phyloP scores from a whole-genome alignment of 2,329 filamentous ascomycete species.

The Diaporthe helianthi region DNA sequence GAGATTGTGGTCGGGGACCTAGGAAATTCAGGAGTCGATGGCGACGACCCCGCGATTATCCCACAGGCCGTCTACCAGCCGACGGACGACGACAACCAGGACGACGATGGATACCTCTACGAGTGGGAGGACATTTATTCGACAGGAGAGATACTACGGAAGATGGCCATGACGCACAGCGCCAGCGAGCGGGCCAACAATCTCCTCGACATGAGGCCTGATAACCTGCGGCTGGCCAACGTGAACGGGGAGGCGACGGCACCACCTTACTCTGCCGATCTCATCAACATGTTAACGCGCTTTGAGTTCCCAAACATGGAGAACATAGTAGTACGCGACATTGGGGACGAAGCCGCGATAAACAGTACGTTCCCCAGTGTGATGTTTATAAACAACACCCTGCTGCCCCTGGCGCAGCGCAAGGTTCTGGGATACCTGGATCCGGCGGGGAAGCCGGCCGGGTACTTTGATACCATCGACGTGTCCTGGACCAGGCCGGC shows the following conservation, averaged over 20 bases:
- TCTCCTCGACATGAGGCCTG: neutral
- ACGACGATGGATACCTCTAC: neutral
- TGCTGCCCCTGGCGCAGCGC: neutral
- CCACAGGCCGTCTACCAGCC: neutral
- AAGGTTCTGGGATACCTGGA: neutral
- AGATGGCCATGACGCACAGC: neutral
- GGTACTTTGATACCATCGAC: neutral
- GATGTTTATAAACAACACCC: no score
- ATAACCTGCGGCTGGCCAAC: neutral
- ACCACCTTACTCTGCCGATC: conserved; percentile 13
- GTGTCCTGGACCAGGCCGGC: neutral
- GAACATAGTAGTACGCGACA: neutral
- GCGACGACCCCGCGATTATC: neutral
- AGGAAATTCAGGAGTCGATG: neutral
- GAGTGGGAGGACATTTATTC: conserved; percentile 1
- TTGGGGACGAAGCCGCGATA: neutral
- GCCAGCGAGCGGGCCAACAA: no score
- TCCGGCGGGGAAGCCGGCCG: neutral
- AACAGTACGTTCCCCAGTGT: neutral
- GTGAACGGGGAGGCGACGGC: neutral
- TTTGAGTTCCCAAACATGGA: neutral
- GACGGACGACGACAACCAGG: neutral
- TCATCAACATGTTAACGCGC: neutral
- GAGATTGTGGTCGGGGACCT: conserved; percentile 3
- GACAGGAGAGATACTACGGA: neutral